Conservation (phyloP, 805 yeast species). For the Pichia manshurica region DNA sequence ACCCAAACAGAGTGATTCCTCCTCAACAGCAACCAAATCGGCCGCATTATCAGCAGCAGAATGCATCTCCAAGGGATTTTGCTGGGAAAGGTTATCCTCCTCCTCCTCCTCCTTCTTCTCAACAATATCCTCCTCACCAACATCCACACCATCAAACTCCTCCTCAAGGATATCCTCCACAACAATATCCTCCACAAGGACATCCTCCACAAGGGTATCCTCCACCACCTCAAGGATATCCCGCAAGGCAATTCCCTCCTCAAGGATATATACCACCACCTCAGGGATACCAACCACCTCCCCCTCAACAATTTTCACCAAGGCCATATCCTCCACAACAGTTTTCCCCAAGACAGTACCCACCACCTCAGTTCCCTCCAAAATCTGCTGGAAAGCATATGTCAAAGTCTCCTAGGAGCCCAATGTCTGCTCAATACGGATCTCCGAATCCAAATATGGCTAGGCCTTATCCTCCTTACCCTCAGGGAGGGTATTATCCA, state of each 20-base stretch:
- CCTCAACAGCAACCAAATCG: not conserved
- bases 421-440: not conserved
- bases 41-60: not conserved
- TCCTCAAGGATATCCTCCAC: not conserved
- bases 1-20: not conserved
- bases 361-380: not conserved
- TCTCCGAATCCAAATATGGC: not conserved
- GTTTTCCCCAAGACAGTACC: not conserved
- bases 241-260: not conserved
- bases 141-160: not conserved
- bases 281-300: not conserved
- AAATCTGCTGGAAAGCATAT: too few species aligned
- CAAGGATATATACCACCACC: not conserved
- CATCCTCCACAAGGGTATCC: conserved; percentile 2
- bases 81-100: too few species aligned
- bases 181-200: not conserved
- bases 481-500: not conserved
- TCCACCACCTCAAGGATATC: conserved; percentile 3
- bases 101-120: too few species aligned
- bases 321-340: conserved; percentile 4
- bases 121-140: not conserved
- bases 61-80: too few species aligned
- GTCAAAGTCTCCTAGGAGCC: not conserved
- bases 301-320: conserved; percentile 1
- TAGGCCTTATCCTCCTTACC: not conserved